Percentiles rank a stretch among this genome's conserved stretches.
Evolutionary conservation across 768 basidiomycete species (phyloP).

Genomic region (Ramaria rubella): DNA sequence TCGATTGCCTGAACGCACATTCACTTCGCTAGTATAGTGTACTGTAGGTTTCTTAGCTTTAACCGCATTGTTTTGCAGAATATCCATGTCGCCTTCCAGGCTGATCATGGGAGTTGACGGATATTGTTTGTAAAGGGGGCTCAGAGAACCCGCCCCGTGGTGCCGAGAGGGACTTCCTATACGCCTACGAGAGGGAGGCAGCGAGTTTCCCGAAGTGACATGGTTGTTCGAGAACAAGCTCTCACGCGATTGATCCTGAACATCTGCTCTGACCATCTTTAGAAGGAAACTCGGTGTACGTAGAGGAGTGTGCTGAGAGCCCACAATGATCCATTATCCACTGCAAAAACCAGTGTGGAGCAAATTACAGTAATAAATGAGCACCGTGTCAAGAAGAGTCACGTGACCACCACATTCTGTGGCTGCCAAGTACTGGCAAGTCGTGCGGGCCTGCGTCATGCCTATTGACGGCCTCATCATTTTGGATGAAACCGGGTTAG

Average conservation of each 20-base stretch:
- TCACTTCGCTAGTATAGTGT: background rate
- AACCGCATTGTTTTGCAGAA: background rate
- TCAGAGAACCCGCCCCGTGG: background rate
- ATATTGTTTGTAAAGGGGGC: background rate
- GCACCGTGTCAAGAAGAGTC: no score
- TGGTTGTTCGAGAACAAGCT: no score
- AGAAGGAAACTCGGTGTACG: no score
- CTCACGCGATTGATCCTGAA: no score
- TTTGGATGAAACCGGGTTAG: constrained; percentile 67
- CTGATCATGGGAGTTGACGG: background rate
- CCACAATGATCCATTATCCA: no score
- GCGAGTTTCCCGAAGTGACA: no score
- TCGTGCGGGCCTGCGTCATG: constrained; percentile 33
- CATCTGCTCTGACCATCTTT: no score
- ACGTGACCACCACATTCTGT: background rate
- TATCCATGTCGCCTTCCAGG: background rate
- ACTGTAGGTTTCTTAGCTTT: background rate
- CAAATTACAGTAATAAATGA: background rate
- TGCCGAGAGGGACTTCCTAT: no score
- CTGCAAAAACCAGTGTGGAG: no score
- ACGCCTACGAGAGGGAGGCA: no score
- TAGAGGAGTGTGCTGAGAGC: no score
- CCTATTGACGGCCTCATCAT: constrained; percentile 79
- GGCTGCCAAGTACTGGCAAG: background rate
- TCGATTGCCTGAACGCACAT: background rate